phyloP scores from a whole-genome alignment of 139 green algal genomes.

The Chloropicon primus region DNA sequence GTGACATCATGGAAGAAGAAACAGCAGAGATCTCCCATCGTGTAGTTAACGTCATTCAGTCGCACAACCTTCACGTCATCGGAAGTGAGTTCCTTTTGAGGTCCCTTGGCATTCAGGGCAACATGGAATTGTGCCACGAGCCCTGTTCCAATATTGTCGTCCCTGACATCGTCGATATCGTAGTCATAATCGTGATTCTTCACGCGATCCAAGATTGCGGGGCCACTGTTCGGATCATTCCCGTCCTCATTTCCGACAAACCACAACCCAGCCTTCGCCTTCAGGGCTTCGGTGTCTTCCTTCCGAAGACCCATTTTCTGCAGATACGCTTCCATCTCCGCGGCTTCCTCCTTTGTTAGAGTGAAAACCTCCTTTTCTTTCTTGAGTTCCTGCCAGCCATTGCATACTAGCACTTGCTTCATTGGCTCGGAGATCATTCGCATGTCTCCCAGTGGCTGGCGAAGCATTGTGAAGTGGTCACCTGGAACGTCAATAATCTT shows the following conservation, averaged over 20 bases:
- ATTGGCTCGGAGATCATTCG: neutral
- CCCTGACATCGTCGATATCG: constrained; percentile 4
- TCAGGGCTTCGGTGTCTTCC: neutral
- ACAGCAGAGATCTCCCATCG: neutral
- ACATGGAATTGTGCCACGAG: neutral
- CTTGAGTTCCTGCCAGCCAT: constrained; percentile 24
- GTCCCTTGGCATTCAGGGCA: neutral
- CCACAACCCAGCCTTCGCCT: neutral
- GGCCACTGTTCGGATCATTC: neutral
- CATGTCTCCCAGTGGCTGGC: constrained; percentile 47
- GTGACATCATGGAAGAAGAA: neutral
- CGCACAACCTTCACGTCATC: neutral
- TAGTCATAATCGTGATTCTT: neutral
- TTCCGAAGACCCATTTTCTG: constrained; percentile 57
- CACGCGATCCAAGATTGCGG: neutral
- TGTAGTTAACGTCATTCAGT: neutral
- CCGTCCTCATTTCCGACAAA: neutral
- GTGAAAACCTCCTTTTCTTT: constrained; percentile 26
- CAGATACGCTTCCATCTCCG: constrained; percentile 61
- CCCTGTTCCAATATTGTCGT: neutral
- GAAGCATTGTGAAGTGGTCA: constrained; percentile 76
- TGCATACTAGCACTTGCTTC: neutral
- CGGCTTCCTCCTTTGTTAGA: constrained; percentile 39
- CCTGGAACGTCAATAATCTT: constrained; percentile 44
- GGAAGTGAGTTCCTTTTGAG: neutral